Evolutionary conservation across 2,329 filamentous ascomycete species (phyloP).

Genomic region (Aspergillus quadrilineatus): DNA sequence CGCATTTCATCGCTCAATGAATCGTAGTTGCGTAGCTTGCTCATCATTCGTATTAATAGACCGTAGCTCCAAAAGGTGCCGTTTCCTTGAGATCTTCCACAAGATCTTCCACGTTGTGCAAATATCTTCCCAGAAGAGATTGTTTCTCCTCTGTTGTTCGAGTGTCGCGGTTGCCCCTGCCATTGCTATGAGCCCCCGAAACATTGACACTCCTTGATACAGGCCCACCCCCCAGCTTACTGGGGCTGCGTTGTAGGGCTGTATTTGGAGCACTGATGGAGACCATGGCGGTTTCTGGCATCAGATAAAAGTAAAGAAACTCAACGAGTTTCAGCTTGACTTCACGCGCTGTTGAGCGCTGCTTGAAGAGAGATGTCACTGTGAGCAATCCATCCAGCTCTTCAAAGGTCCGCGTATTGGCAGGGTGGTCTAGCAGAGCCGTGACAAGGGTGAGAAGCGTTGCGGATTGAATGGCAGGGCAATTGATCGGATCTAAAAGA

Average conservation of each 20-base stretch:
- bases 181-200: slow-evolving; percentile 25
- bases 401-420: slow-evolving; percentile 90
- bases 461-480: slow-evolving; percentile 84
- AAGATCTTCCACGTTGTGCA: slow-evolving; percentile 80
- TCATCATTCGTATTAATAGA: slow-evolving; percentile 31
- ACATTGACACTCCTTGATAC: slow-evolving; percentile 48
- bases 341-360: slow-evolving; percentile 76
- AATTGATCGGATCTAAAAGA: slow-evolving; percentile 88
- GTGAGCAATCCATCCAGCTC: slow-evolving; percentile 86
- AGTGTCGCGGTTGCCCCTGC: slow-evolving; percentile 43
- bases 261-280: slow-evolving; percentile 36
- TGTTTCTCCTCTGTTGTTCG: slow-evolving; percentile 79
- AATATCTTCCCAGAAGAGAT: slow-evolving; percentile 69
- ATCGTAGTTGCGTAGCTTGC: slow-evolving; percentile 13
- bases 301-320: slow-evolving; percentile 97
- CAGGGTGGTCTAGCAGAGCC: slow-evolving; percentile 79
- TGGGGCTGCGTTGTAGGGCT: slow-evolving; percentile 64
- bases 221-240: slow-evolving; percentile 62
- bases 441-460: slow-evolving; percentile 88
- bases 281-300: slow-evolving; percentile 71
- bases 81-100: slow-evolving; percentile 80
- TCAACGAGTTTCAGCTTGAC: slow-evolving; percentile 96
- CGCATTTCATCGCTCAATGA: slow-evolving; percentile 24
- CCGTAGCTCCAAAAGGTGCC: slow-evolving; percentile 65
- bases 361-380: slow-evolving; percentile 90